Evolutionary conservation across 2,329 filamentous ascomycete genomes (phyloP).

Genomic region (Ophiostoma sp.): DNA sequence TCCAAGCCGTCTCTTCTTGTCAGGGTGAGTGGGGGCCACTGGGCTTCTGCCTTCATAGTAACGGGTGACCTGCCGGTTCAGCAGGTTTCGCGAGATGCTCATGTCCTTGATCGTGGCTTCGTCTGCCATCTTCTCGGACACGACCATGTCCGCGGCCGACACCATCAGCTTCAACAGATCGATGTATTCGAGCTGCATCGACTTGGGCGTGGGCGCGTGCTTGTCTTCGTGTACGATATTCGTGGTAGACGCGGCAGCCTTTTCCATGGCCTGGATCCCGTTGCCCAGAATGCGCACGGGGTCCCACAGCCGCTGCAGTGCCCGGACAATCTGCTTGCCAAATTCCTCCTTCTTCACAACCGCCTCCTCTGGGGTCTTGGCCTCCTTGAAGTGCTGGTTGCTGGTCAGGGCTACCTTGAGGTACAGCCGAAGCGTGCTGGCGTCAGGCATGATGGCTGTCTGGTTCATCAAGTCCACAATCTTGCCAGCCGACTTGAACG

Average conservation of each 20-base stretch:
- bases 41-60: slow-evolving; percentile 26
- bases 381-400: slow-evolving; percentile 38
- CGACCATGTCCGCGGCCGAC: slow-evolving; percentile 41
- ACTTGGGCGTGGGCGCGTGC: slow-evolving; percentile 33
- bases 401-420: slow-evolving; percentile 50
- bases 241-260: slow-evolving; percentile 29
- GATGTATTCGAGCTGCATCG: slow-evolving; percentile 36
- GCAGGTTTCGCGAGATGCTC: slow-evolving; percentile 30
- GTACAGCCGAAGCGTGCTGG: slow-evolving; percentile 49
- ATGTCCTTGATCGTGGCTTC: slow-evolving; percentile 33
- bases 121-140: slow-evolving; percentile 38
- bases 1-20: slow-evolving; percentile 4
- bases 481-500: slow-evolving; percentile 57
- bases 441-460: slow-evolving; percentile 43
- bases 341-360: slow-evolving; percentile 37
- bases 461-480: slow-evolving; percentile 60
- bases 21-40: slow-evolving; percentile 22
- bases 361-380: not conserved
- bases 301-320: slow-evolving; percentile 47
- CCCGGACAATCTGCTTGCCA: slow-evolving; percentile 46
- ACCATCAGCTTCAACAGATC: slow-evolving; percentile 44
- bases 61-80: slow-evolving; percentile 32
- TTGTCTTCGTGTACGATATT: slow-evolving; percentile 19
- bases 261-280: slow-evolving; percentile 29
- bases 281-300: slow-evolving; percentile 38